These are phyloP conservation scores for Pythium periplocum DNA, from an alignment of 352 stramenopile species.

Conservation along the genomic window DNA sequence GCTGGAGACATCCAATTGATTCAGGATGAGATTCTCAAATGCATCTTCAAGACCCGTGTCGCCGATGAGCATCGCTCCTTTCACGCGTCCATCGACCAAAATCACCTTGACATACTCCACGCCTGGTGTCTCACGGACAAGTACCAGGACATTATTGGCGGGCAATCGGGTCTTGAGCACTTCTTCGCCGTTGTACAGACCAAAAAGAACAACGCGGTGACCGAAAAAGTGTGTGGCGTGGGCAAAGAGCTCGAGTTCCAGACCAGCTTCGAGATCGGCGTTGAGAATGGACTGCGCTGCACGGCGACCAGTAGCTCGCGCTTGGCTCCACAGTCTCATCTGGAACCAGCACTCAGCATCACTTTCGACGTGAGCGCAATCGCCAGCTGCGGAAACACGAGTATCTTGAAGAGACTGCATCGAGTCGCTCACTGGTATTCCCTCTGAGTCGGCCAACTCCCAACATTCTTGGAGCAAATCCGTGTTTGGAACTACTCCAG, in stretches of 20 bases:
- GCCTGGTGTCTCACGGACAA: slow-evolving; percentile 21
- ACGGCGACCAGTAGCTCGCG: slow-evolving; percentile 2
- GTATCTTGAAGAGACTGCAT: no score
- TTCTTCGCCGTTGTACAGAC: slow-evolving; percentile 29
- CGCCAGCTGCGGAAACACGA: slow-evolving; percentile 4
- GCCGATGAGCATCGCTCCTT: slow-evolving; percentile 30
- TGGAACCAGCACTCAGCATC: slow-evolving; percentile 3
- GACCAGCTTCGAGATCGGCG: slow-evolving; percentile 20
- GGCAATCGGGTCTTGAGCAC: slow-evolving; percentile 8
- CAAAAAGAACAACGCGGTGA: slow-evolving; percentile 23
- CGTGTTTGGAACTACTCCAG: no score
- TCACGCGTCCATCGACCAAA: slow-evolving; percentile 16
- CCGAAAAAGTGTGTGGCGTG: slow-evolving; percentile 34
- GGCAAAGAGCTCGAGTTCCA: slow-evolving; percentile 28
- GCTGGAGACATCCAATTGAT: slow-evolving; percentile 20
- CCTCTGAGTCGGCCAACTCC: no score
- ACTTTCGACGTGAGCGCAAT: neutral
- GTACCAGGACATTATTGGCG: slow-evolving; percentile 19
- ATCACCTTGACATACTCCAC: slow-evolving; percentile 38
- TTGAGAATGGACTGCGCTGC: slow-evolving; percentile 25
- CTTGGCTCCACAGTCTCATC: slow-evolving; percentile 10
- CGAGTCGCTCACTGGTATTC: no score
- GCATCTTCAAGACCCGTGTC: slow-evolving; percentile 38
- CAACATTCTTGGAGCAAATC: no score
- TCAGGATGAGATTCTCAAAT: slow-evolving; percentile 40